These are phyloP conservation scores for Phytophthora colocasiae DNA, from an alignment of 352 stramenopile species.

Conservation along the genomic window DNA sequence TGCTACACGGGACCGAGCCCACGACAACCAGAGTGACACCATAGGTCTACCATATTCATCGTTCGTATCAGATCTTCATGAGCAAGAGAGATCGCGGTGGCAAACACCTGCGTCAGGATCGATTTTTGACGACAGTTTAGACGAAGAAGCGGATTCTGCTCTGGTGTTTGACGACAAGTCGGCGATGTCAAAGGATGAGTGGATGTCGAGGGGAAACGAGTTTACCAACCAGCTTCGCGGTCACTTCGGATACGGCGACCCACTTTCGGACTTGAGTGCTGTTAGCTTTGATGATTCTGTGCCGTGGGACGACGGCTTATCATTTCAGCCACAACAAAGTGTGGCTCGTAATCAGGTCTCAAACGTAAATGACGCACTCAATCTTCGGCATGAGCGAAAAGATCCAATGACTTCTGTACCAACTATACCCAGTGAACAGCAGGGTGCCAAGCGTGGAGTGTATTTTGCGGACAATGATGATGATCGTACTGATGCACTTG, in stretches of 20 bases:
- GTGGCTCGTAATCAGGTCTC: slow-evolving; percentile 7
- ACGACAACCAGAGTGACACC: slow-evolving; percentile 22
- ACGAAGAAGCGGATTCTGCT: slow-evolving; percentile 52
- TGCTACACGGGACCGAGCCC: slow-evolving; percentile 7
- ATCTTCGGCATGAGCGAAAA: not conserved
- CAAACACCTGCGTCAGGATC: slow-evolving; percentile 10
- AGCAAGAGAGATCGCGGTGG: slow-evolving; percentile 26
- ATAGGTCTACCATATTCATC: slow-evolving; percentile 35
- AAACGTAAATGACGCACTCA: not conserved
- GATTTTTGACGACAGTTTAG: slow-evolving; percentile 44
- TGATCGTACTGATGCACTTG: slow-evolving; percentile 2
- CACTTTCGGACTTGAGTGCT: slow-evolving; percentile 69
- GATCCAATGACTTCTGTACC: slow-evolving; percentile 4
- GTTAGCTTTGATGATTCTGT: slow-evolving; percentile 85
- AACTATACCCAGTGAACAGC: not conserved
- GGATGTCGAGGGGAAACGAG: slow-evolving; percentile 11
- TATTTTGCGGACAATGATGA: slow-evolving; percentile 13
- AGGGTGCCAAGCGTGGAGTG: slow-evolving; percentile 2
- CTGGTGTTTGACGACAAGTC: slow-evolving; percentile 48
- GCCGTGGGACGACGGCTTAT: slow-evolving; percentile 69
- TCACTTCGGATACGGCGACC: slow-evolving; percentile 34
- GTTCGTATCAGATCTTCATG: slow-evolving; percentile 35
- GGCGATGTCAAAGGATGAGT: slow-evolving; percentile 26
- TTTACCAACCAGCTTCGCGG: slow-evolving; percentile 24
- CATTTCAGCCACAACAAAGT: slow-evolving; percentile 43